These are phyloP conservation scores for Pseudoneurospora amorphoporcata DNA, from an alignment of 495 filamentous ascomycete genomes.

Conservation along the genomic window DNA sequence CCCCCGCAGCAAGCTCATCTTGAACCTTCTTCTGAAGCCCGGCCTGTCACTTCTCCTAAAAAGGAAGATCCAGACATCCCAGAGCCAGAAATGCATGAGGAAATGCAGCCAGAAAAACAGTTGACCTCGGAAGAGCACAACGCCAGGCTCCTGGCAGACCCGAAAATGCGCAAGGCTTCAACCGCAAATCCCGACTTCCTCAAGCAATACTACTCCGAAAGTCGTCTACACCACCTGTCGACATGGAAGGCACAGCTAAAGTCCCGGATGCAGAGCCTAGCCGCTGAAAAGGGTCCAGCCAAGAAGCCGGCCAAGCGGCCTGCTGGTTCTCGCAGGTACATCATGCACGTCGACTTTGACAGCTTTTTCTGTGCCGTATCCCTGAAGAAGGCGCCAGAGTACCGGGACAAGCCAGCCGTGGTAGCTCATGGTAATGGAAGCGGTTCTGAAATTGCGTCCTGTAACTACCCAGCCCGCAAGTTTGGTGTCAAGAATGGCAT, in stretches of 20 bases:
- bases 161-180: constrained; percentile 72
- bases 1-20: neutral
- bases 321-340: constrained; percentile 61
- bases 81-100: constrained; percentile 8
- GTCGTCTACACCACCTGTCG: constrained; percentile 86
- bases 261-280: constrained; percentile 67
- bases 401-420: constrained; percentile 70
- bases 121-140: constrained; percentile 91
- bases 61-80: neutral
- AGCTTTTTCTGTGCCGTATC: constrained; percentile 96
- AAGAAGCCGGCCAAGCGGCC: constrained; percentile 29
- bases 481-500: constrained; percentile 92
- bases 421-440: constrained; percentile 78
- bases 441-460: constrained; percentile 92
- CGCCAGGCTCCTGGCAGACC: constrained; percentile 66
- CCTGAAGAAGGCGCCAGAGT: constrained; percentile 63
- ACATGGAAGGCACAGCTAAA: constrained; percentile 94
- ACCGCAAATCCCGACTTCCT: constrained; percentile 86
- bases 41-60: neutral
- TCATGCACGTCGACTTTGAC: constrained; percentile 95
- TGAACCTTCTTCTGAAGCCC: neutral
- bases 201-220: constrained; percentile 88
- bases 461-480: constrained; percentile 82
- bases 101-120: constrained; percentile 9
- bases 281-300: constrained; percentile 46